Conservation (phyloP, 2,329 filamentous ascomycete species). For the Cercospora nicotianae region DNA sequence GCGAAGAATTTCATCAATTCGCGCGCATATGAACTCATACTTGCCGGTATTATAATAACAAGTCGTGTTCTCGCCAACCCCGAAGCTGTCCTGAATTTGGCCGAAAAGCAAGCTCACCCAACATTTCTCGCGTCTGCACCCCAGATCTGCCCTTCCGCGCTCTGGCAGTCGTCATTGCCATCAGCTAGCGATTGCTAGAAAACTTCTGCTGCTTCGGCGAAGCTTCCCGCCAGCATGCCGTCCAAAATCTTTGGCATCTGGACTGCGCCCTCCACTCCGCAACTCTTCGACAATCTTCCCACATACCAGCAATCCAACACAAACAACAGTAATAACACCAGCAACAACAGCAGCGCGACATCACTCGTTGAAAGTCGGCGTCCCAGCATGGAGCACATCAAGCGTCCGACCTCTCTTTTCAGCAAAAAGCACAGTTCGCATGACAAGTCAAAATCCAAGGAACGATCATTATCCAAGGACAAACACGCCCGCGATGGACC, state of each 20-base stretch:
- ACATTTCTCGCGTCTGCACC: slow-evolving; percentile 3
- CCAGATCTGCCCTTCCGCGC: slow-evolving; percentile 4
- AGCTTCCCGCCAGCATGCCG: slow-evolving; percentile 31
- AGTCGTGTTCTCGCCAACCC: neutral
- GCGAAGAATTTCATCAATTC: neutral
- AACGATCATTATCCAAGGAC: slow-evolving; percentile 34
- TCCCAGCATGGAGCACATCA: slow-evolving; percentile 40
- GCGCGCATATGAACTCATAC: neutral
- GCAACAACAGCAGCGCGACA: slow-evolving; percentile 15
- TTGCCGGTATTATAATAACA: neutral
- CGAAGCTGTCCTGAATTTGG: neutral
- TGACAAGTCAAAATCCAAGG: slow-evolving; percentile 29
- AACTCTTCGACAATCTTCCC: slow-evolving; percentile 13
- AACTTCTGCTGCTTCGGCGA: slow-evolving; percentile 2
- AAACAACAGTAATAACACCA: slow-evolving; percentile 11
- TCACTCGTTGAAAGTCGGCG: slow-evolving; percentile 21
- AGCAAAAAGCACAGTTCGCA: slow-evolving; percentile 25
- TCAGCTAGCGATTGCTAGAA: slow-evolving; percentile 8
- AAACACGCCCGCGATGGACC: slow-evolving; percentile 29
- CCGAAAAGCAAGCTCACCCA: slow-evolving; percentile 1
- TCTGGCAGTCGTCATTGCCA: slow-evolving; percentile 7
- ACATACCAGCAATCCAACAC: slow-evolving; percentile 20
- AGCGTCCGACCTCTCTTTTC: slow-evolving; percentile 32
- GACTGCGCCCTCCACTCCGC: slow-evolving; percentile 17
- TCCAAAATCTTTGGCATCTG: slow-evolving; percentile 38